Conservation (phyloP, 768 basidiomycete genomes). For the Porphyrellus cyaneotinctus region DNA sequence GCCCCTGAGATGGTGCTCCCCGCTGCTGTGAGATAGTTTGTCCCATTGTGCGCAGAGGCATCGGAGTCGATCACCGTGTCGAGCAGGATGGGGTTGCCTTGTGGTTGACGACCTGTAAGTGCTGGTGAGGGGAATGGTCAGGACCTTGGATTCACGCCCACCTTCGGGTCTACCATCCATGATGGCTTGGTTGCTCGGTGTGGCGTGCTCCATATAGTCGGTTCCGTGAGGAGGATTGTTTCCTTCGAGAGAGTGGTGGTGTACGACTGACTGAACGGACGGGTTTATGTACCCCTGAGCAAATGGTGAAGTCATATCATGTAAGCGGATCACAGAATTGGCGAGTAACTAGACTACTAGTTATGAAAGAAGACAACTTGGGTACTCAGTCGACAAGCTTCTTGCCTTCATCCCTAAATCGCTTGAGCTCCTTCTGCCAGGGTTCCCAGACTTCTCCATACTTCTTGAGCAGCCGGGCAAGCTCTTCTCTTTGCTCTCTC, state of each 20-base stretch:
- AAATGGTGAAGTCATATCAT: slow-evolving; percentile 16
- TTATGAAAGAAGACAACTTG: not conserved
- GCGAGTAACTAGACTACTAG: not conserved
- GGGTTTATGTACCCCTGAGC: not conserved
- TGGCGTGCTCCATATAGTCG: slow-evolving; percentile 14
- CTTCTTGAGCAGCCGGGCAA: slow-evolving; percentile 69
- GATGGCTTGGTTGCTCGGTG: slow-evolving; percentile 16
- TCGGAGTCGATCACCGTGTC: slow-evolving; percentile 32
- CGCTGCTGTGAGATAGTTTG: slow-evolving; percentile 7
- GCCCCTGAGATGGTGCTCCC: slow-evolving; percentile 30
- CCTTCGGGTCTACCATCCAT: slow-evolving; percentile 20
- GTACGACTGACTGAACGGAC: not conserved
- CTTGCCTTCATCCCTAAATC: slow-evolving; percentile 70
- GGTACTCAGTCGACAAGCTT: slow-evolving; percentile 40
- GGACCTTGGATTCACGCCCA: not conserved
- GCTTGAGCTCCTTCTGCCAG: slow-evolving; percentile 75
- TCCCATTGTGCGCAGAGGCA: slow-evolving; percentile 22
- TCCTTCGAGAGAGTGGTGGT: slow-evolving; percentile 20
- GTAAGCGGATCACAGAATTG: not conserved
- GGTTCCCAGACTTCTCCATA: slow-evolving; percentile 86
- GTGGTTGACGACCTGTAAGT: slow-evolving; percentile 12
- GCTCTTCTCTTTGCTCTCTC: slow-evolving; percentile 82
- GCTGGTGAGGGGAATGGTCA: not conserved
- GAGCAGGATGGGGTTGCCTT: slow-evolving; percentile 19
- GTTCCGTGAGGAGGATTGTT: slow-evolving; percentile 14